Evolutionary conservation across 345 rosid species (phyloP), one percentile per base, ranked within the genome.

Genomic region (Toxicodendron radicans): DNA sequence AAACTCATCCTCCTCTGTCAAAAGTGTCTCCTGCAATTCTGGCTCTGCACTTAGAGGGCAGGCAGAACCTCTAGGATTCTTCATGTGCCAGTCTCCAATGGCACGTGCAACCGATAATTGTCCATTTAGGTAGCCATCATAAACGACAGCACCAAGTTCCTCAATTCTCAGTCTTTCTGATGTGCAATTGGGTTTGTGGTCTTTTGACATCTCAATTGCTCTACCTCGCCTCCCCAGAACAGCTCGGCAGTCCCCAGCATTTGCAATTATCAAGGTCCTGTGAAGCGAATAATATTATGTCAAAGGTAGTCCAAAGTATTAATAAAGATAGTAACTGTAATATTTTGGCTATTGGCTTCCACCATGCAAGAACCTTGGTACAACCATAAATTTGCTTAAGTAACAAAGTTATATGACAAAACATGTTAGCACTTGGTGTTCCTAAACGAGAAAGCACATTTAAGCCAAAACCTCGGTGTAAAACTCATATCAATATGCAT

Each of bases 61-160:
- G 1, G 89, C 96, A 30, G 96, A 86, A 64, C 99, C 98, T 77
- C 86, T 92, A n/a, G 94, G 35, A n/a, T 88, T 88, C 83, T 95
- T 95, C 96, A 95, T 91, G 85, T 95, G 94, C 98, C 99, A 95
- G 79, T 95, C 99, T 45, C 99, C 99, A 5, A 95, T 82, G 56
- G 99, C 99, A 45, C 99, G 96, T 20, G 99, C 88, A 38, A 95
- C 99, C 53, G 99, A 92, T 81, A 95, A 87, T 49, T 95, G 98
- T 59, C 99, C 99, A 71, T 95, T 95, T 27, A 95, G 97, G 79
- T 95, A 95, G 30, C 97, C 99, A 81, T 95, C 98, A 71, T 95
- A 92, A 49, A 95, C 89, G 58, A 89, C 92, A 56, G 97, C 99
- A 16, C 99, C 98, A 48, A 95, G 85, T 73, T 86, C 88, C 79